A percentile compares a stretch with the other conserved stretches of the same genome.
These are phyloP conservation scores for Circinella umbellata DNA, from an alignment of 371 early-diverging fungal genomes.

Conservation along the genomic window DNA sequence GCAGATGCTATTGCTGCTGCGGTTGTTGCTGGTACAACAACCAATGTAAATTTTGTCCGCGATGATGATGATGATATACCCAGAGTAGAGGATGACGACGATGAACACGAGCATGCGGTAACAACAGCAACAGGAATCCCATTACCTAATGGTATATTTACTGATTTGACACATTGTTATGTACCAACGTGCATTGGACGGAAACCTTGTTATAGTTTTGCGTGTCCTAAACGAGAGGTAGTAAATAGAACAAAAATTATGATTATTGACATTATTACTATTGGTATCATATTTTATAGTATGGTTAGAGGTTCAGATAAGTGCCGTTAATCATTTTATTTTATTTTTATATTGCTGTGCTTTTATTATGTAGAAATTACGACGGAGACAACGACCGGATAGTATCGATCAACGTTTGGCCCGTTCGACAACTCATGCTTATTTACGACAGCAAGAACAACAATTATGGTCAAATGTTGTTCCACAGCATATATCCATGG, in stretches of 20 bases:
- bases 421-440: constrained; percentile 22
- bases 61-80: neutral
- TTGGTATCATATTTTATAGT: too few relatives aligned
- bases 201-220: constrained; percentile 77
- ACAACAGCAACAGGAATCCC: neutral
- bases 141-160: constrained; percentile 48
- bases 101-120: neutral
- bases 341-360: too few relatives aligned
- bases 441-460: constrained; percentile 20
- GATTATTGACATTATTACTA: neutral
- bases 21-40: neutral
- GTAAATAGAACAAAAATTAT: neutral
- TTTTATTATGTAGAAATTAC: neutral
- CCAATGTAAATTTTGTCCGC: neutral
- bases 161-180: constrained; percentile 38
- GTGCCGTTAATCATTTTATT: too few relatives aligned
- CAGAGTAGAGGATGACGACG: neutral
- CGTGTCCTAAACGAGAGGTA: constrained; percentile 62
- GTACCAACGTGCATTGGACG: constrained; percentile 81
- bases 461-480: constrained; percentile 23
- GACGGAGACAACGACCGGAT: constrained; percentile 6
- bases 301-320: too few relatives aligned
- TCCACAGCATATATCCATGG: constrained; percentile 16
- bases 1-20: constrained; percentile 6
- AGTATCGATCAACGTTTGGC: constrained; percentile 13